Conservation (phyloP, 106 monocot genomes). For the Allium sativum region DNA sequence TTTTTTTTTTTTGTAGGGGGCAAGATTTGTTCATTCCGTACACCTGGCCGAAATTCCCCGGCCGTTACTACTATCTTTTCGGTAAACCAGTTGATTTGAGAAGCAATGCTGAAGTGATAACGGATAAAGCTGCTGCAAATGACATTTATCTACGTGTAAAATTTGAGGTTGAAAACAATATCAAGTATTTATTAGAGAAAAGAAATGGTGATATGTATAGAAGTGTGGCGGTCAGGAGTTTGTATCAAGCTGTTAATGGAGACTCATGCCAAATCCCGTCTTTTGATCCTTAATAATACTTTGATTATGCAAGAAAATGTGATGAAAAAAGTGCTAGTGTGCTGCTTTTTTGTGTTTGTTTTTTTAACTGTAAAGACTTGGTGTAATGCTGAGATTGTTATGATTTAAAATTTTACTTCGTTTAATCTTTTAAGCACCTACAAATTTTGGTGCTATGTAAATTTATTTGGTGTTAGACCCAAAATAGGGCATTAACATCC, state of each 20-base stretch:
- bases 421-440: too few species aligned
- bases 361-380: too few species aligned
- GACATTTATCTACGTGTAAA: conserved; percentile 29
- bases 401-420: too few species aligned
- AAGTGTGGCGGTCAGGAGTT: conserved; percentile 15
- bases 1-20: background rate
- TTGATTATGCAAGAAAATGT: too few species aligned
- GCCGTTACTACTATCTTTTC: conserved; percentile 40
- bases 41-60: conserved; percentile 30
- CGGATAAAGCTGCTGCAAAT: conserved; percentile 20
- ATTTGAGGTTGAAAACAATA: conserved; percentile 27
- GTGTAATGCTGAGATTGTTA: too few species aligned
- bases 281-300: conserved; percentile 24
- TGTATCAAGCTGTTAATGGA: conserved; percentile 13
- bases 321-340: too few species aligned
- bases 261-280: conserved; percentile 17
- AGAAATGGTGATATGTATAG: conserved; percentile 32
- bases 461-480: too few species aligned
- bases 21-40: conserved; percentile 17
- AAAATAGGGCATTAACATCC: too few species aligned
- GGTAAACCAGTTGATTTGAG: conserved; percentile 31
- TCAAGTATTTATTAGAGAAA: conserved; percentile 30
- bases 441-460: too few species aligned
- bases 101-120: conserved; percentile 10
- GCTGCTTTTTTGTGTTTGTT: too few species aligned